Evolutionary conservation across 2,329 filamentous ascomycete genomes (phyloP), one percentile per base, ranked within the genome.

Genomic region (Exophiala phaeomuriformis): DNA sequence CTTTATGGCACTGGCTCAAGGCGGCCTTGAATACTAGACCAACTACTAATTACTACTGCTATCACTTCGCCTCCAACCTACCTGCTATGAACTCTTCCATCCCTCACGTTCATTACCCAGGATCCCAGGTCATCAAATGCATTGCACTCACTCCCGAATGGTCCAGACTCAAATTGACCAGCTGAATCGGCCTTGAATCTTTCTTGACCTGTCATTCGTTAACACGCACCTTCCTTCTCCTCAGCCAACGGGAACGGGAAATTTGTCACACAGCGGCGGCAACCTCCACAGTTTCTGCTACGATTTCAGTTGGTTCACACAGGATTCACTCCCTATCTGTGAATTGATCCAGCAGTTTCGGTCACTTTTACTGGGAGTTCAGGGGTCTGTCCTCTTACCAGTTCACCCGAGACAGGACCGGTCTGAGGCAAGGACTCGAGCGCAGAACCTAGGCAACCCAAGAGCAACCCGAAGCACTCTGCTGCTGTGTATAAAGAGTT

Each of bases 41-140:
- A 9, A 12, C 39, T 51, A 43, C 50, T 39, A 46, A 9, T 19
- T 52, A 45, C 32, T 19, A 31, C 46, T 44, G 8, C 31, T 44
- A 12, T 33, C 28, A 6, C 40, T 27, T 47, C 29, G 35, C 30
- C 40, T 46, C 32, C 47, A 31, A 40, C 39, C 43, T 49, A 44
- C 49, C 43, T 49, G 37, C 51, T 31, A 12, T 12, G 19, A 37
- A 42, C 36, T 37, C 42, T 32, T 39, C 45, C 36, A 19, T 30
- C 45, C 47, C 31, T 57, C 49, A 57, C 55, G 46, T 46, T 57
- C 55, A 45, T 57, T 57, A 51, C 31, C 29, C 42, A 37, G 30
- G 39, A 27, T 19, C 37, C 31, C 28, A 47, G 32, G 8, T 3
- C 39, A 19, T 42, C 33, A 47, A 42, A 41, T 31, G 47, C 31